Evolutionary conservation across 768 basidiomycete genomes (phyloP), one percentile per base, ranked within the genome.

Genomic region (Hortiboletus campestris): DNA sequence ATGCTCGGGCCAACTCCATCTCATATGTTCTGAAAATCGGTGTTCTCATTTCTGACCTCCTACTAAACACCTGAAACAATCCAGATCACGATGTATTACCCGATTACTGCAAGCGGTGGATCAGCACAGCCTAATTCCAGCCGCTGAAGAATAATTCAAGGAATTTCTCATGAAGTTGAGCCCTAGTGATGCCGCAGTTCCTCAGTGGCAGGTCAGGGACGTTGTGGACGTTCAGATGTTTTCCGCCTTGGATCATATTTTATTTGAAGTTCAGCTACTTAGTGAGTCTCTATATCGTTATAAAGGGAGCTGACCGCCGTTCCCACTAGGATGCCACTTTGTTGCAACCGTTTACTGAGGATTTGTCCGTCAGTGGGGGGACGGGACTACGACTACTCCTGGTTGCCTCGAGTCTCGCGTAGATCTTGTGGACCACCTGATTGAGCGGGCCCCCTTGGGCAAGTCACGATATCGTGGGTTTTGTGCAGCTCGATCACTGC

Each of bases 121-220:
- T 54, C 36, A 49, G 25, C 16, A 44, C 25, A 28, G 4, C 25
- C 19, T 35, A 13, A 22, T 19, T 16, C 36, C 17, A 10, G 22
- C n/a, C 12, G 12, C n/a, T 25, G 9, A 34, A 19, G 12, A 22
- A 19, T 31, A 25, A 50, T 40, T 51, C 36, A 35, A 56, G 49
- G 17, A 44, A 55, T 35, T 32, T 61, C 34, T 32, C 36, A 28
- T 56, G 17, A 41, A 40, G 19, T 29, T 48, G 36, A 36, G 36
- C 35, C 13, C 45, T 32, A 5, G 49, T 16, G 34, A 9, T 14
- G 9, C 7, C 39, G 22, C 20, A 50, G 11, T 36, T 61, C 43
- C 22, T 61, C 28, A 6, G 41, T 46, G 22, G 39, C 38, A 32
- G 35, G 46, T 56, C 38, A 20, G 59, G 53, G 48, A 61, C 20